Conservation (phyloP, 192 early-diverging fungal genomes). For the Polychytrium aggregatum region DNA sequence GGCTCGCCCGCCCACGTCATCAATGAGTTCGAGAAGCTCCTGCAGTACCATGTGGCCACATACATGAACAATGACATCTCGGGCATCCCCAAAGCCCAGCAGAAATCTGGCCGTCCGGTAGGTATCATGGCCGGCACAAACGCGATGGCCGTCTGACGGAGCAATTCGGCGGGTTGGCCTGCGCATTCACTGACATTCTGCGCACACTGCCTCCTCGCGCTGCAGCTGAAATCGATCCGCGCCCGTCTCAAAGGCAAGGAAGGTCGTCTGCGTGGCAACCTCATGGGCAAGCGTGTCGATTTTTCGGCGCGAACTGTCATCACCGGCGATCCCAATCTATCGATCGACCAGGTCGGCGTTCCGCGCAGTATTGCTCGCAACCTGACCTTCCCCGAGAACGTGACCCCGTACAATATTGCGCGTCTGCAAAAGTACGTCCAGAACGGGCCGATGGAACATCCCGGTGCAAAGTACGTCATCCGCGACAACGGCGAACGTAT, state of each 20-base stretch:
- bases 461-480: slow-evolving; percentile 95
- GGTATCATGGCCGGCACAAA: no score
- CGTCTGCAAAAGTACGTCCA: slow-evolving; percentile 73
- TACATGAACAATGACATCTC: slow-evolving; percentile 96
- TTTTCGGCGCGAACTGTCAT: slow-evolving; percentile 99
- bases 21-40: slow-evolving; percentile 72
- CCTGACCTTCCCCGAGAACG: slow-evolving; percentile 92
- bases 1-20: slow-evolving; percentile 82
- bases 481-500: slow-evolving; percentile 88
- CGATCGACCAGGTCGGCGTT: slow-evolving; percentile 97
- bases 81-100: slow-evolving; percentile 79
- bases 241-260: slow-evolving; percentile 98
- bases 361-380: slow-evolving; percentile 95
- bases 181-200: no score
- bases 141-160: no score
- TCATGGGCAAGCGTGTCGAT: slow-evolving; percentile 99
- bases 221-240: slow-evolving; percentile 80
- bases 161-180: no score
- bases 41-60: slow-evolving; percentile 93
- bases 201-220: neutral
- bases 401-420: slow-evolving; percentile 95
- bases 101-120: slow-evolving; percentile 88
- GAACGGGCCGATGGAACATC: slow-evolving; percentile 86
- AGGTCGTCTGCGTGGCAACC: slow-evolving; percentile 93
- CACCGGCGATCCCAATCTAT: slow-evolving; percentile 95